Percentiles rank a stretch among this genome's conserved stretches.
These are phyloP conservation scores for Lyophyllum atratum DNA, from an alignment of 768 basidiomycete genomes.

Conservation along the genomic window DNA sequence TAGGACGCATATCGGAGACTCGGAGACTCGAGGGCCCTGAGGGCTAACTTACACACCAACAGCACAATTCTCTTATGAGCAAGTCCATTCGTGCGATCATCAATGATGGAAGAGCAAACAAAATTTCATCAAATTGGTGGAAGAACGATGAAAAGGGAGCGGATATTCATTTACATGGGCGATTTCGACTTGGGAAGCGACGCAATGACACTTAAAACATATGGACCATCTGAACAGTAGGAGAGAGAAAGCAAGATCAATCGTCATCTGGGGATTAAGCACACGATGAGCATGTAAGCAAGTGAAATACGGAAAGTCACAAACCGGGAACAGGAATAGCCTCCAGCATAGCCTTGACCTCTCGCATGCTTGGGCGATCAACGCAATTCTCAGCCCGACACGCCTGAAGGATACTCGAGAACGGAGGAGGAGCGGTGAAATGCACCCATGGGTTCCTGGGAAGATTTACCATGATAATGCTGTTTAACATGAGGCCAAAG, in stretches of 20 bases:
- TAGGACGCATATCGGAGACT: no score
- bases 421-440: neutral
- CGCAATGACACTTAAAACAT: no score
- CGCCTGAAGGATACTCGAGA: neutral
- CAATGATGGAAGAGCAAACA: no score
- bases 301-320: neutral
- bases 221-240: no score
- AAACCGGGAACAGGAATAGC: neutral
- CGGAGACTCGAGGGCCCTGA: no score
- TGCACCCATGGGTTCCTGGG: neutral
- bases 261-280: neutral
- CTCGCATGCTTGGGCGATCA: slow-evolving; percentile 6
- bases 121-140: no score
- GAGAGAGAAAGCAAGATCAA: neutral
- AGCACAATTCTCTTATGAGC: no score
- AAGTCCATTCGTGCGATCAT: no score
- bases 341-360: slow-evolving; percentile 1
- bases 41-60: no score
- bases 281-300: neutral
- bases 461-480: neutral
- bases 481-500: neutral
- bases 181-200: no score
- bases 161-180: no score
- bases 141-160: no score
- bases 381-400: neutral